Base-by-base conservation (phyloP, 371 early-diverging fungal genomes). In the Ordospora pajunii region DNA sequence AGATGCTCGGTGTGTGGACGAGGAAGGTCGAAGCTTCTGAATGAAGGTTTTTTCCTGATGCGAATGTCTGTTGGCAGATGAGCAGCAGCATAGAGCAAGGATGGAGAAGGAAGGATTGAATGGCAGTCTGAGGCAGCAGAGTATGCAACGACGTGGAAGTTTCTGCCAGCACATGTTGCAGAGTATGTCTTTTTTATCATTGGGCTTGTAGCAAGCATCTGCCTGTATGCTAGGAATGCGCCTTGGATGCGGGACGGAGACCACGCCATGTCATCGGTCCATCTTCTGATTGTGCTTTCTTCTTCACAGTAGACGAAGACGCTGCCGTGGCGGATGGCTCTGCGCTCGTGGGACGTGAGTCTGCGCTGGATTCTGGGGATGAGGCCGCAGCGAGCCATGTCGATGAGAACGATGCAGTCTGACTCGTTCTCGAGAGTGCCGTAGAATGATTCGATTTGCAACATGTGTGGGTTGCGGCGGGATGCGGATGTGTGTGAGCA, bases 341-440 rank as follows among this genome's bases (percentile, higher is more conserved):
- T 51, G n/a, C 67, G 48, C 22, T 75, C 75, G 7, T 45, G 52
- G 21, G 65, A 51, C 2, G 22, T 66, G 22, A 75, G 53, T 1
- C 75, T 40, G 2, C 66, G 25, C 44, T 67, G 50, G 10, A 75
- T 14, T 48, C 68, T 75, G 1, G 51, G 48, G 2, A 75, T 51
- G 12, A 43, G 42, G 32, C 45, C 45, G 17, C 46, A 11, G 42
- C 53, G 52, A 6, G 66, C 67, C 70, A 80, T 46, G 54, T 76
- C 71, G 40, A 80, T 80, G 32, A 80, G 58, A 14, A 76, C 65
- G 21, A 67, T 32, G 65, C 76, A 73, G 27, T 80, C 80, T 53
- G 73, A 73, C 27, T 80, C 80, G 37, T 44, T 69, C 21, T 67
- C 50, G 1, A 80, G 14, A 19, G 64, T 46, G 12, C 80, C 80